Percentiles rank a stretch among this genome's conserved stretches.
Conservation (phyloP, 2,329 filamentous ascomycete genomes). For the Sclerotinia spermophila region DNA sequence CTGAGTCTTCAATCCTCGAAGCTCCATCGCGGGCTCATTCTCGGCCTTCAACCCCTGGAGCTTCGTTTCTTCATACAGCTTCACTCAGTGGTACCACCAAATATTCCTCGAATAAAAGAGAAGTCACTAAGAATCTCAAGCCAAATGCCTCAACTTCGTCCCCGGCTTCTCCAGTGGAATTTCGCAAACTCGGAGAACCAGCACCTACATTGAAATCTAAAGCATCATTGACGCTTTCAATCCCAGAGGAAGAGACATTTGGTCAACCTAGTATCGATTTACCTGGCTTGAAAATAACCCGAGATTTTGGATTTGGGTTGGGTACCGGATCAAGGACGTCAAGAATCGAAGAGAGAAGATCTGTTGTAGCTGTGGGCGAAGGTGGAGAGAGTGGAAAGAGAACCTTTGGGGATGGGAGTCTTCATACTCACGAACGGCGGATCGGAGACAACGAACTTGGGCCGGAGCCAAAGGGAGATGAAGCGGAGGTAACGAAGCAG, state of each 20-base stretch:
- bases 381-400: neutral
- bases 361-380: neutral
- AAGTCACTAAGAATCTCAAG: neutral
- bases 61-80: neutral
- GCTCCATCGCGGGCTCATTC: neutral
- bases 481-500: neutral
- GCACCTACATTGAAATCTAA: neutral
- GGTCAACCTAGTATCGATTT: constrained; percentile 14
- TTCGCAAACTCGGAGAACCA: neutral
- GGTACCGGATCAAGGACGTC: neutral
- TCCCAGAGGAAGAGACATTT: constrained; percentile 11
- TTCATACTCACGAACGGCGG: neutral
- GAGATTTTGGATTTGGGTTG: neutral
- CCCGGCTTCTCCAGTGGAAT: neutral
- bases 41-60: constrained; percentile 10
- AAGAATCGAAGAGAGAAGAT: constrained; percentile 11
- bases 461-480: neutral
- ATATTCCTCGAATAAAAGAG: neutral
- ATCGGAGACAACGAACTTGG: neutral
- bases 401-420: neutral
- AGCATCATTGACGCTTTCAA: constrained; percentile 8
- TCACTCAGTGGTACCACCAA: neutral
- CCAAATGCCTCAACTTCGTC: neutral
- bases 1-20: neutral
- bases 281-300: neutral